Evolutionary conservation across 768 basidiomycete species (phyloP).

Genomic region (Pleurotus pulmonarius): DNA sequence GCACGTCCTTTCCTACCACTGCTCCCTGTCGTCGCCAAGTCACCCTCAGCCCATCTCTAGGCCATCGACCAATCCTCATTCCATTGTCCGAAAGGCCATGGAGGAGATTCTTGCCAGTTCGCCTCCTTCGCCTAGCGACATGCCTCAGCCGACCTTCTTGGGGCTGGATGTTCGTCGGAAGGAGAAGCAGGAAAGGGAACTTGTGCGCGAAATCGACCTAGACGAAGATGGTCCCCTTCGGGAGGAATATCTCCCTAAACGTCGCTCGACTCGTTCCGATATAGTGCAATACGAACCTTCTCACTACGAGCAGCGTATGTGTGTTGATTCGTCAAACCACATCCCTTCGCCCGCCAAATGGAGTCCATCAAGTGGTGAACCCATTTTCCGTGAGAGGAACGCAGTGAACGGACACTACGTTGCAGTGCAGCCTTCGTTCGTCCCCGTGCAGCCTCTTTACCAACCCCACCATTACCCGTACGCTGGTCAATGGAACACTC

Average conservation of each 20-base stretch:
- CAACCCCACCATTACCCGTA: conserved; percentile 6
- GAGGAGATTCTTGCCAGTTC: conserved; percentile 62
- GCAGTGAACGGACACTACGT: conserved; percentile 57
- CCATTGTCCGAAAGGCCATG: conserved; percentile 63
- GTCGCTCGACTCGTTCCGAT: conserved; percentile 43
- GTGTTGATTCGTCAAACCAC: conserved; percentile 19
- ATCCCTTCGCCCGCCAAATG: conserved; percentile 77
- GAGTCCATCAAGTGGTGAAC: conserved; percentile 80
- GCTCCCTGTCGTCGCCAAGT: conserved; percentile 52
- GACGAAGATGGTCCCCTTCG: conserved; percentile 81
- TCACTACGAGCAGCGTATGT: conserved; percentile 12
- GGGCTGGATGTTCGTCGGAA: conserved; percentile 63
- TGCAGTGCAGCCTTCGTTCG: conserved; percentile 53
- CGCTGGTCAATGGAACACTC: background rate
- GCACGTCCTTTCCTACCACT: conserved; percentile 63
- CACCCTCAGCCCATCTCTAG: conserved; percentile 76
- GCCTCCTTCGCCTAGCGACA: conserved; percentile 15
- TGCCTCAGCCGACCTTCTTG: conserved; percentile 67
- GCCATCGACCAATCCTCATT: conserved; percentile 68
- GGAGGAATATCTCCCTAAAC: conserved; percentile 76
- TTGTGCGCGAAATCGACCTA: conserved; percentile 69
- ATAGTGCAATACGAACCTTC: conserved; percentile 13
- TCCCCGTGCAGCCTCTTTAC: conserved; percentile 33
- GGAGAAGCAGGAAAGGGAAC: conserved; percentile 48
- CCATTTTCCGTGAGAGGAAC: conserved; percentile 53